phyloP scores from a whole-genome alignment of 2,329 filamentous ascomycete species.

The Fusarium sp. region DNA sequence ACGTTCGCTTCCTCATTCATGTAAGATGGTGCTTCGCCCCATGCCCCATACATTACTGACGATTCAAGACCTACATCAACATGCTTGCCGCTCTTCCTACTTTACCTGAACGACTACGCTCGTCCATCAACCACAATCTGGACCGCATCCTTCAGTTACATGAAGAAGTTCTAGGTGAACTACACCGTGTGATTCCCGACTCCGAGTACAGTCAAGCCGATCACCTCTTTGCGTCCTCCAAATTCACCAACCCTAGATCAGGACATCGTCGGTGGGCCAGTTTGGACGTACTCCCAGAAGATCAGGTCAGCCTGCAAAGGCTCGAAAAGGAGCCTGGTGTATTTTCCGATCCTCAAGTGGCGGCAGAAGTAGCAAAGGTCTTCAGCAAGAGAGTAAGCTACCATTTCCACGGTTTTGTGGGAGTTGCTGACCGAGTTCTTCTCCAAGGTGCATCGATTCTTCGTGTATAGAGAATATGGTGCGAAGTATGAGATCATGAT shows the following conservation, averaged over 20 bases:
- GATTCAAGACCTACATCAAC: constrained; percentile 75
- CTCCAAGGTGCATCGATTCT: constrained; percentile 80
- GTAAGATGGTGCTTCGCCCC: constrained; percentile 60
- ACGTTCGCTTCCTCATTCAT: constrained; percentile 87
- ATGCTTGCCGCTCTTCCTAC: constrained; percentile 78
- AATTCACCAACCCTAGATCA: constrained; percentile 20
- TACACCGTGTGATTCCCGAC: constrained; percentile 77
- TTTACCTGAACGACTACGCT: constrained; percentile 71
- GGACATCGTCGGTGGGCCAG: constrained; percentile 62
- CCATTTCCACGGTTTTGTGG: neutral
- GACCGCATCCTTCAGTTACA: constrained; percentile 85
- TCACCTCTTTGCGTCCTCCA: constrained; percentile 12
- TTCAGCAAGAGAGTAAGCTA: constrained; percentile 68
- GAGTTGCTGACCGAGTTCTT: neutral
- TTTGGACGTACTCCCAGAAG: constrained; percentile 59
- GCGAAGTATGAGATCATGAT: constrained; percentile 89
- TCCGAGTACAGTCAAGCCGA: constrained; percentile 68
- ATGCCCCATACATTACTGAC: constrained; percentile 25
- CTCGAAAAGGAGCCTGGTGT: constrained; percentile 62
- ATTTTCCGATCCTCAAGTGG: constrained; percentile 68
- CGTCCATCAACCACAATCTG: constrained; percentile 82
- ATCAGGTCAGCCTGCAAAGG: constrained; percentile 54
- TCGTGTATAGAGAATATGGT: constrained; percentile 91
- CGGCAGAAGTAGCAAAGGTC: constrained; percentile 69
- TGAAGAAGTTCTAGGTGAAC: constrained; percentile 79